Base-by-base conservation (phyloP, 1,139 yeast species). In the Scheffersomyces quercinus region DNA sequence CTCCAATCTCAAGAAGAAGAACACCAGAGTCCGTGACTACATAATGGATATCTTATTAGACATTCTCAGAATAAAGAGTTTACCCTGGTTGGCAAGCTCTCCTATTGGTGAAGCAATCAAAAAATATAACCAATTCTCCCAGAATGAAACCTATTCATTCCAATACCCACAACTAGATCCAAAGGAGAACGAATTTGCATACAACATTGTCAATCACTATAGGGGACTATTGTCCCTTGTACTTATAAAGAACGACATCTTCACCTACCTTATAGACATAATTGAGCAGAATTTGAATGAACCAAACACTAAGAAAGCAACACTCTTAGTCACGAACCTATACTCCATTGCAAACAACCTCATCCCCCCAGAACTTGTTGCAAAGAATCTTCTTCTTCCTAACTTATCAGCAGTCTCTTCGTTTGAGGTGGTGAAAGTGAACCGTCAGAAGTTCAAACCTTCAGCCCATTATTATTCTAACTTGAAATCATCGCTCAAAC, bases 21-120 rank as follows among this genome's bases (percentile, higher is more conserved):
- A 79, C 16, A 62, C 75, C 2, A 64, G 70, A 24, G 69, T 88
- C 12, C 78, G 91, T 24, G 86, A 80, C 30, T 77, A 80, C 31
- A 62, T 90, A 5, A 68, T 90, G 53, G 96, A 90, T 56, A 70
- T 90, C 5, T 69, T 91, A 34, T 75, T 85, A 34, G 91, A 88
- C 56, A 67, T 88, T 3, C 69, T 90, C 33, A 65, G 84, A 44
- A 80, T 90, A 6, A 70, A 75, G 51, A 73, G 82, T 0, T 64
- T 88, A 13, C 82, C 88, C 0, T 83, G 88, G 84, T 60, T 83
- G 28, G 54, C 54, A 8, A 59, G 70, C 14, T 60, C 70, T 6
- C 43, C 58, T 0, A 62, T 73, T 29, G 77, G 75, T 2, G 69
- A 67, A n/a, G 49, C 59, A 4, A 50, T 73, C 8, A 46, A 48